Percentiles rank a stretch among this genome's conserved stretches.
phyloP scores from a whole-genome alignment of 1,139 yeast species.

The Geotrichum carabidarum region DNA sequence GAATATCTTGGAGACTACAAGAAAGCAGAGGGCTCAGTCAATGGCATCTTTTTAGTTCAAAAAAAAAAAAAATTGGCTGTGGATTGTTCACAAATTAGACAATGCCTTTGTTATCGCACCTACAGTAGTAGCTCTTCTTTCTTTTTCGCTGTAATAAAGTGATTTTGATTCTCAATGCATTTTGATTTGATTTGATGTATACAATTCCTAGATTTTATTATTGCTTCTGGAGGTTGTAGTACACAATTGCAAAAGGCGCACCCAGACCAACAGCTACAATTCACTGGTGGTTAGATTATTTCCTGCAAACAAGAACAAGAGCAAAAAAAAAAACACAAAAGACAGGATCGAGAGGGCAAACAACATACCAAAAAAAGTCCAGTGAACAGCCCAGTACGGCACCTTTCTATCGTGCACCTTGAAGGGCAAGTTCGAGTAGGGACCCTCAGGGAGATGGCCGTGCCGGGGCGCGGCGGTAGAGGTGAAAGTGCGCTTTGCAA shows the following conservation, averaged over 20 bases:
- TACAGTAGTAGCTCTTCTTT: no score
- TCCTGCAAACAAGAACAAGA: background rate
- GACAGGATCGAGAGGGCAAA: no score
- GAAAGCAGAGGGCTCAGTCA: no score
- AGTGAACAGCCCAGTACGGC: slow-evolving; percentile 77
- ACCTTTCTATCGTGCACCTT: slow-evolving; percentile 86
- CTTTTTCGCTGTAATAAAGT: no score
- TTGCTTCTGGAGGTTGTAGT: slow-evolving; percentile 38
- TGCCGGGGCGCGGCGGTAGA: slow-evolving; percentile 31
- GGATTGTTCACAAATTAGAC: no score
- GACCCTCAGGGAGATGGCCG: slow-evolving; percentile 62
- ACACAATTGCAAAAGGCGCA: slow-evolving; percentile 38
- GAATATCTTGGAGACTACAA: no score
- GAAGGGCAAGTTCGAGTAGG: slow-evolving; percentile 90
- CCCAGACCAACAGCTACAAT: slow-evolving; percentile 35
- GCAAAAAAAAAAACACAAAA: background rate
- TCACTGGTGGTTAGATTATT: no score
- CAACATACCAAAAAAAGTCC: slow-evolving; percentile 62
- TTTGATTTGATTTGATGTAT: background rate
- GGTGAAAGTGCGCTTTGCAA: slow-evolving; percentile 34
- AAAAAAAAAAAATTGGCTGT: no score
- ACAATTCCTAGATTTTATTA: background rate
- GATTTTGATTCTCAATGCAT: no score
- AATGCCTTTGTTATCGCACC: no score
- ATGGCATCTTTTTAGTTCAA: no score